Conservation (phyloP, 345 rosid species). For the Reutealis trisperma region DNA sequence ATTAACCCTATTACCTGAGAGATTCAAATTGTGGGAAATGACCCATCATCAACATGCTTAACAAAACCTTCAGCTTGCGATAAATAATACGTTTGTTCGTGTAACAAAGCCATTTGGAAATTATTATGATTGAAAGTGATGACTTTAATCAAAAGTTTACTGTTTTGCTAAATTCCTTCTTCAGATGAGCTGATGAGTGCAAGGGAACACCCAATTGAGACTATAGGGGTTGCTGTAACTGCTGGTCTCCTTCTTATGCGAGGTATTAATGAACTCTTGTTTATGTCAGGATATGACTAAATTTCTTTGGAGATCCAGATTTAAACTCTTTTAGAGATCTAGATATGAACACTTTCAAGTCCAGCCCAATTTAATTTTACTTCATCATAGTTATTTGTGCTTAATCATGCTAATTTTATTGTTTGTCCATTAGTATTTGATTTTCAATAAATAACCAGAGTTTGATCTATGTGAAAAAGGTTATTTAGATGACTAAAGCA, state of each 20-base stretch:
- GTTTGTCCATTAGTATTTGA: neutral
- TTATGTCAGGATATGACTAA: neutral
- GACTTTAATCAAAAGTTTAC: neutral
- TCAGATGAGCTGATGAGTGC: conserved; percentile 63
- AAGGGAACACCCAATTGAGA: conserved; percentile 70
- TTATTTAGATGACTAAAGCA: neutral
- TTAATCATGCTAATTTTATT: neutral
- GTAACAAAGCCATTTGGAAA: too few species aligned
- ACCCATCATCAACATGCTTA: neutral
- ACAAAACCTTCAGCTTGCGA: neutral
- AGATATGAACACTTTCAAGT: too few species aligned
- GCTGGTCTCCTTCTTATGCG: conserved; percentile 69
- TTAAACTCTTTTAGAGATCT: too few species aligned
- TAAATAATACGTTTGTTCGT: neutral
- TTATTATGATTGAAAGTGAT: neutral
- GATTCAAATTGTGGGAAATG: neutral
- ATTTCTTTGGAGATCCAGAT: neutral
- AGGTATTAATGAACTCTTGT: conserved; percentile 39
- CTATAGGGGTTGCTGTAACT: conserved; percentile 62
- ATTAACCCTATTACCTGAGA: neutral
- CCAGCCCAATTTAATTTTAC: neutral
- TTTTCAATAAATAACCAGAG: neutral
- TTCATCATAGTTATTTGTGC: too few species aligned
- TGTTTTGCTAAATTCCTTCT: neutral
- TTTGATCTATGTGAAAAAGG: neutral